These are phyloP conservation scores for Candida sphagnicola DNA, from an alignment of 805 yeast genomes.

Conservation along the genomic window DNA sequence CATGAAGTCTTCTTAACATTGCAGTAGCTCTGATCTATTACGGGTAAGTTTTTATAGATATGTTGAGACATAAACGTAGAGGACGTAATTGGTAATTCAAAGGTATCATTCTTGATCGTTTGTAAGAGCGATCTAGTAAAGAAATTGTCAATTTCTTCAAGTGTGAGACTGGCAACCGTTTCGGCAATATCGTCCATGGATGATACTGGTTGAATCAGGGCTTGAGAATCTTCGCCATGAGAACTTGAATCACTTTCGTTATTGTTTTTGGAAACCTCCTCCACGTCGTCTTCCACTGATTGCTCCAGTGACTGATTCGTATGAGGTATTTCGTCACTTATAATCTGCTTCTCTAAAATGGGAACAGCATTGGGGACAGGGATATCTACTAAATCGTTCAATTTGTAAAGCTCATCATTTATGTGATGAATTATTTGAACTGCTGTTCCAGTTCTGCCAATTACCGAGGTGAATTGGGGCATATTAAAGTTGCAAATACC, in stretches of 20 bases:
- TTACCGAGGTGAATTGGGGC: conserved; percentile 38
- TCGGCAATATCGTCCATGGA: conserved; percentile 29
- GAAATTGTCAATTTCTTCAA: conserved; percentile 70
- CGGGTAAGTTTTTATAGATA: conserved; percentile 70
- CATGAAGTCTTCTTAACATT: conserved; percentile 79
- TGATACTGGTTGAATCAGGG: conserved; percentile 1
- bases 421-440: conserved; percentile 65
- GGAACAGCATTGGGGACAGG: conserved; percentile 22
- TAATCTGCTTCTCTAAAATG: neutral
- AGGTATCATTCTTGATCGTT: conserved; percentile 53
- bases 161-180: conserved; percentile 36
- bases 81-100: conserved; percentile 64
- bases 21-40: conserved; percentile 48
- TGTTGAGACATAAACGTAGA: conserved; percentile 73
- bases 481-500: conserved; percentile 58
- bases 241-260: too few relatives aligned
- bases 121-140: conserved; percentile 69
- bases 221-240: too few relatives aligned
- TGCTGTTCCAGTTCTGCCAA: conserved; percentile 75
- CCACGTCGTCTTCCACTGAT: conserved; percentile 4
- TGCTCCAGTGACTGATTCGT: too few relatives aligned
- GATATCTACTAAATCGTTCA: conserved; percentile 45
- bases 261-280: conserved; percentile 7
- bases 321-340: too few relatives aligned
- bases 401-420: conserved; percentile 59